Percentiles rank a stretch among this genome's conserved stretches.
Conservation (phyloP, 208 protist genomes). For the Crithidia sp. region DNA sequence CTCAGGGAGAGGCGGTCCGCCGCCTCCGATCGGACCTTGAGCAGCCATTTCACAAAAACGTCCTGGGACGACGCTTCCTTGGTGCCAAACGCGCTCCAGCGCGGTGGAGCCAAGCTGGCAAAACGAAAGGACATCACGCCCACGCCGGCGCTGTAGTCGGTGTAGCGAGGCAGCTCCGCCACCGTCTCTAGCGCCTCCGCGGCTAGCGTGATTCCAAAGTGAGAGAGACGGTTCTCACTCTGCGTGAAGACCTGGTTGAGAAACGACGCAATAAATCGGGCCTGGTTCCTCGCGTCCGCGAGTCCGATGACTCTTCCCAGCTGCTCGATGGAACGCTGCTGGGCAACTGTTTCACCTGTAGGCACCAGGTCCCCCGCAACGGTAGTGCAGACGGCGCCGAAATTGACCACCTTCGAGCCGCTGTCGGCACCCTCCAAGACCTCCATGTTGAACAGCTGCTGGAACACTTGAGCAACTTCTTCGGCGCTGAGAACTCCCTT, state of each 20-base stretch:
- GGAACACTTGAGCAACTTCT: conserved; percentile 6
- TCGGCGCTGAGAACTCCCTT: conserved; percentile 20
- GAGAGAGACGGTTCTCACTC: conserved; percentile 6
- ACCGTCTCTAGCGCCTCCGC: conserved; percentile 23
- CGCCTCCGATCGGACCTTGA: conserved; percentile 27
- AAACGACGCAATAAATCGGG: conserved; percentile 16
- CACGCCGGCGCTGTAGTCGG: conserved; percentile 22
- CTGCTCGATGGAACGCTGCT: conserved; percentile 22
- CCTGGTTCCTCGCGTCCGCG: conserved; percentile 4
- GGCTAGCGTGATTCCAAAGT: conserved; percentile 12
- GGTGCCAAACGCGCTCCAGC: conserved; percentile 15
- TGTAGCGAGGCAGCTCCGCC: conserved; percentile 25
- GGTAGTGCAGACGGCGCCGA: conserved; percentile 26
- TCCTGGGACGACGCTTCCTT: conserved; percentile 7
- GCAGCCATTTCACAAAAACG: conserved; percentile 19
- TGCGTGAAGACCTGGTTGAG: conserved; percentile 20
- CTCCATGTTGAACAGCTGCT: conserved; percentile 15
- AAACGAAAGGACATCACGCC: conserved; percentile 23
- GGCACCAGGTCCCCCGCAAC: conserved; percentile 14
- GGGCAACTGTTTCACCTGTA: conserved; percentile 1
- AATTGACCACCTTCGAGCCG: conserved; percentile 6
- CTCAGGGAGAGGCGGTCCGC: conserved; percentile 13
- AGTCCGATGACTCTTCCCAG: conserved; percentile 18
- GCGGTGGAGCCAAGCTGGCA: conserved; percentile 8
- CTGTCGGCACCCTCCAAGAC: background rate